Base-by-base conservation (phyloP, 139 green algal genomes). In the Zygnema cylindricum region DNA sequence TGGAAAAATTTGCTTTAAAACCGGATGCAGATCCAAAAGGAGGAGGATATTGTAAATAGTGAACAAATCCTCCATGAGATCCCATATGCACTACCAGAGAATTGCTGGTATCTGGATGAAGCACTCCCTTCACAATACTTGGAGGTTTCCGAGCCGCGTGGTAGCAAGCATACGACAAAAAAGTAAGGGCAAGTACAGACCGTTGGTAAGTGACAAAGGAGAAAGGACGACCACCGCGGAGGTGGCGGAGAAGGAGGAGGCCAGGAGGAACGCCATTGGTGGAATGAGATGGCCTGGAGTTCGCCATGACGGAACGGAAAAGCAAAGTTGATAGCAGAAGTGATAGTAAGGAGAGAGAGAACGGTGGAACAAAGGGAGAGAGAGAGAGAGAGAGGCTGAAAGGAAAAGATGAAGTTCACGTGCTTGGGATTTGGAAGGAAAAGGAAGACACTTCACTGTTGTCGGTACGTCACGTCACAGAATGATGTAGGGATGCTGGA, bases 71-170 rank as follows among this genome's bases (percentile, higher is more conserved):
- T 22, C 36, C 71, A 49, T 49, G 23, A 85, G 69, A 21, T 38
- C 73, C 21, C 21, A n/a, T n/a, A n/a, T n/a, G n/a, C n/a, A n/a
- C n/a, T n/a, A n/a, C n/a, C n/a, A n/a, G n/a, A 16, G 7, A 25
- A 63, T 63, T 63, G 7, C 7, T 63, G 16, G 7, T 63, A 1
- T 89, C 82, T 42, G 85, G 77, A 55, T 92, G 79, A 35, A 94
- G 85, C 43, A 91, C 86, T 41, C 63, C 90, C 90, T 99, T 99
- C 1, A 98, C 96, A 42, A 99, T 97, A 89, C 92, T 96, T 11
- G 96, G 95, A 0, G 97, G 96, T 84, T 98, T 98, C 23, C 97
- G 93, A 0, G 94, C 95, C 39, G 95, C 95, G 90, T 99, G 97
- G 82, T 96, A 99, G n/a, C 93, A 90, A 23, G 92, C 91, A 90